Base-by-base conservation (phyloP, 805 yeast genomes). In the Blastobotrys mokoenaii region DNA sequence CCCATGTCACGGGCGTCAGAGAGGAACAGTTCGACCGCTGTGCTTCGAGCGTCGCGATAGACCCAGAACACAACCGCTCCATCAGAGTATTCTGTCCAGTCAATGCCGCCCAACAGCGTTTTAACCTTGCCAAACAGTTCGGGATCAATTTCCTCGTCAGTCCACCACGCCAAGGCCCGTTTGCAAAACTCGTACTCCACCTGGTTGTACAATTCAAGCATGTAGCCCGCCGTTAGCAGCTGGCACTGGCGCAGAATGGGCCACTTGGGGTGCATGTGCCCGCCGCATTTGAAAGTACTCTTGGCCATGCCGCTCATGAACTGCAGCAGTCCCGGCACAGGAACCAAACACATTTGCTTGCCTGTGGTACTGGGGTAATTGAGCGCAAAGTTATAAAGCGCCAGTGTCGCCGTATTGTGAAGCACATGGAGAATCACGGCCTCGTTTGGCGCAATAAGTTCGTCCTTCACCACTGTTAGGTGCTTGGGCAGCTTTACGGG, bases 311-410 rank as follows among this genome's bases (percentile, higher is more conserved):
- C 52, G 22, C 45, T 35, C 20, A 49, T 41, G 33, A 49, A 47
- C 42, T 49, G 52, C 25, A 49, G 22, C 35, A 49, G 31, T 3
- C 52, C 52, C 11, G 52, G 52, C 3, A 49, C 48, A 10, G 52
- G 50, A 18, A 35, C 38, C 4, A 49, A 40, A 4, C 46, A 41
- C 20, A 47, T 32, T 38, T 41, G 38, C 9, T 41, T 38, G 36
- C 52, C 52, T 8, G 29, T 42, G 3, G 43, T 20, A 1, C 34
- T 18, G 12, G 36, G 38, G 40, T 39, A 9, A 7, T 37, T 27
- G 17, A 49, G 37, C 1, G 45, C 50, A 33, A 33, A 15, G 41
- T 31, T 37, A 27, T 49, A 49, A 17, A 47, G 42, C n/a, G 45
- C 38, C 16, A 49, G 44, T 12, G 46, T 38, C 15, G 44, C 35